Evolutionary conservation across 805 yeast genomes (phyloP), one percentile per base, ranked within the genome.

Genomic region (Lachancea quebecensis): DNA sequence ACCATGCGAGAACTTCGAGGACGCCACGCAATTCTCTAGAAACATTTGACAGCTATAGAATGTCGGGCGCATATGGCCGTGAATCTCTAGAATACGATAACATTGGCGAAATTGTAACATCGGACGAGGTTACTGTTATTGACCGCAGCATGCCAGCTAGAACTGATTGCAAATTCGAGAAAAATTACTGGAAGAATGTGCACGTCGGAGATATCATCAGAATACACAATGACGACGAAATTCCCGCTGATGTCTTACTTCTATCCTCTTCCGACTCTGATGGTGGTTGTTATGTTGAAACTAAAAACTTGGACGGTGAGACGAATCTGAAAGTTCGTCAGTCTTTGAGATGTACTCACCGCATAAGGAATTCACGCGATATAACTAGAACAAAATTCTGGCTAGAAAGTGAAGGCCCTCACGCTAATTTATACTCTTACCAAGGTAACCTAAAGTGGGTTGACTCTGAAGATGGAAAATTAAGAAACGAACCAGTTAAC

Each of bases 361-460:
- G 66, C 30, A 69, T 77, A 12, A 67, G 72, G 48, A 75, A 71
- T 42, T 66, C 76, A 1, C 66, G 70, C 48, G 81, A 78, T 53
- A 57, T 76, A 34, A 69, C 73, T 6, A 69, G 71, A 55, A 66
- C 77, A 42, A 72, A 71, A 50, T 83, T 83, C 53, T 77, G 82
- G 76, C 66, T 85, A n/a, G 87, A 85, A 53, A 77, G 85, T 68
- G 93, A 85, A 66, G 91, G 89, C 7, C 95, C 95, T 12, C 88
- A 85, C 62, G 75, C 89, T 1, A 84, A 83, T 58, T 68, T 85
- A 51, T 85, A 85, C 62, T 73, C 81, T 35, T 85, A 84, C 56
- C 85, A 83, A 60, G 95, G 93, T 51, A 82, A 80, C 53, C 56
- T 82, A 50, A 76, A 73, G 52, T 77, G 74, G 69, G 56, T 67